Evolutionary conservation across 345 rosid genomes (phyloP).

Genomic region (Pistacia vera): DNA sequence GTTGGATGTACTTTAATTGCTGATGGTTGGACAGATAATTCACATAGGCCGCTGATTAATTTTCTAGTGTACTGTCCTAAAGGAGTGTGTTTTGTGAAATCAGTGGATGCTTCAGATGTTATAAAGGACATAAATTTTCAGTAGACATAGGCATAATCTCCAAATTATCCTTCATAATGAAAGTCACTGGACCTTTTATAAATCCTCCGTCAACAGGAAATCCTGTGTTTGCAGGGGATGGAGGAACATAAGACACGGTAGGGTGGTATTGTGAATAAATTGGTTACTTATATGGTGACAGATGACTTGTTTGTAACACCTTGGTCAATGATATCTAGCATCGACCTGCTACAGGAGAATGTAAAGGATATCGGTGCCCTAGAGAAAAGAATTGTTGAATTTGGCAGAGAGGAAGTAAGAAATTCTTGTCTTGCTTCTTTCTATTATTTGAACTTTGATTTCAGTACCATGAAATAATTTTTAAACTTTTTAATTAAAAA

Average conservation of each 20-base stretch:
- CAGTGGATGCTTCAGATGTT: no score
- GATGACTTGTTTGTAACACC: constrained; percentile 20
- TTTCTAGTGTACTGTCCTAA: no score
- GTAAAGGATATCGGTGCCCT: constrained; percentile 11
- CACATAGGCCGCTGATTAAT: no score
- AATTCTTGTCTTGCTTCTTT: no score
- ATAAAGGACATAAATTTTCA: not conserved
- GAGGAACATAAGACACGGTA: not conserved
- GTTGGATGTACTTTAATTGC: no score
- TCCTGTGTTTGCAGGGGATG: not conserved
- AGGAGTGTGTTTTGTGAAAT: no score
- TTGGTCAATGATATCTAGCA: constrained; percentile 18
- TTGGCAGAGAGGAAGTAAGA: constrained; percentile 16
- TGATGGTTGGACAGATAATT: no score
- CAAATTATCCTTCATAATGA: constrained; percentile 19
- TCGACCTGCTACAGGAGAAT: not conserved
- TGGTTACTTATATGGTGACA: constrained; percentile 17
- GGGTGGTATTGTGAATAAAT: constrained; percentile 17
- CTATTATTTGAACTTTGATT: no score
- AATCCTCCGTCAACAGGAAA: not conserved
- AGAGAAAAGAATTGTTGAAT: constrained; percentile 19
- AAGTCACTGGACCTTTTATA: constrained; percentile 10
- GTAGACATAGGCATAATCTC: constrained; percentile 21
- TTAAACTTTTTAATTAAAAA: no score
- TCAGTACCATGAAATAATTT: no score